phyloP scores from a whole-genome alignment of 768 basidiomycete genomes.

The Boletus sp. region DNA sequence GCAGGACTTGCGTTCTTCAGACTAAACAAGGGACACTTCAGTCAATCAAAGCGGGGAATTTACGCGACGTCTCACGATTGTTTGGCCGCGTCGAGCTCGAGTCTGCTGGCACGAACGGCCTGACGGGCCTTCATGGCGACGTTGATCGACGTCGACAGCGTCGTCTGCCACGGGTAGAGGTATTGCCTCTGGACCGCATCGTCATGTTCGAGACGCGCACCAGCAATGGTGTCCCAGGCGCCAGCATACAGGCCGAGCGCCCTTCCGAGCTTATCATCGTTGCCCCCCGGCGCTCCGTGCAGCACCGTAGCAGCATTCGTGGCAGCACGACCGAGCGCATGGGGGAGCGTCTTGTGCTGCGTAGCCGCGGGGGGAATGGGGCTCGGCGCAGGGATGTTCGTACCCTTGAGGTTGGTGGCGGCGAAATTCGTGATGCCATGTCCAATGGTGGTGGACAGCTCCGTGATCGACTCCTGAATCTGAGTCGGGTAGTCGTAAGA shows the following conservation, averaged over 20 bases:
- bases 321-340: conserved; percentile 85
- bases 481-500: conserved; percentile 88
- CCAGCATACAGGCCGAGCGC: conserved; percentile 75
- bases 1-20: conserved; percentile 73
- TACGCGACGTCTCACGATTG: conserved; percentile 55
- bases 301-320: conserved; percentile 52
- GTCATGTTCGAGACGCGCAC: conserved; percentile 80
- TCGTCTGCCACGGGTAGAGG: conserved; percentile 83
- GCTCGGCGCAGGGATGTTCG: conserved; percentile 72
- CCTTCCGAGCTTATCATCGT: conserved; percentile 69
- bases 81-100: conserved; percentile 90
- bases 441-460: conserved; percentile 67
- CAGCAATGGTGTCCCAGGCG: conserved; percentile 81
- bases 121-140: conserved; percentile 92
- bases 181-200: conserved; percentile 61
- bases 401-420: conserved; percentile 84
- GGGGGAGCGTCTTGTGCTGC: conserved; percentile 95
- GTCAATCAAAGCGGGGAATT: background rate
- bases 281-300: conserved; percentile 41
- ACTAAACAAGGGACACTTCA: conserved; percentile 38
- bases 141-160: conserved; percentile 75
- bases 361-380: conserved; percentile 51
- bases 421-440: conserved; percentile 81
- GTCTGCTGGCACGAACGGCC: conserved; percentile 71
- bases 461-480: conserved; percentile 77